These are phyloP conservation scores for Selaginella moellendorffii DNA, from an alignment of 75 land plant genomes.

Conservation along the genomic window DNA sequence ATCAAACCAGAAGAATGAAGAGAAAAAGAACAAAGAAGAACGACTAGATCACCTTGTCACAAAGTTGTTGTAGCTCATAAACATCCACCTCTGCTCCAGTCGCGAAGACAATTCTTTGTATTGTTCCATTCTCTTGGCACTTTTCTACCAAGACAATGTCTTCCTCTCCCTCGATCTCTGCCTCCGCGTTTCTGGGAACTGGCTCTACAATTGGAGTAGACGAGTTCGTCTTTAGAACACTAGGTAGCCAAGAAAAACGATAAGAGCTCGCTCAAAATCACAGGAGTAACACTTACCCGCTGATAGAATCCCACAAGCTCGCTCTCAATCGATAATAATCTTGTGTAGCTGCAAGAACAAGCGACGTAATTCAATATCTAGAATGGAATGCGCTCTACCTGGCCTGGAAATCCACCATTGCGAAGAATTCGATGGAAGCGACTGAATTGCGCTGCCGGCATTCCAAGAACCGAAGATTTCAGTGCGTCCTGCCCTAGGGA, in stretches of 20 bases:
- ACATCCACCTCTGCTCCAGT: slow-evolving; percentile 74
- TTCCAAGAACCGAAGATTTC: too few relatives aligned
- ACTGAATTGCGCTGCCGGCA: too few relatives aligned
- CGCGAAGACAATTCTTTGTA: slow-evolving; percentile 70
- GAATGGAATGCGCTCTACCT: too few relatives aligned
- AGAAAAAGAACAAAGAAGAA: too few relatives aligned
- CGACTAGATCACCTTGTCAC: slow-evolving; percentile 91
- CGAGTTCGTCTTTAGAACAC: slow-evolving; percentile 39
- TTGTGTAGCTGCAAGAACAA: too few relatives aligned
- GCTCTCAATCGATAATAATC: not conserved
- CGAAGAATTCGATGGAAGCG: too few relatives aligned
- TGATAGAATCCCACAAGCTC: slow-evolving; percentile 23
- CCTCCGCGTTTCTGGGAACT: slow-evolving; percentile 35
- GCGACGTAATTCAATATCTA: too few relatives aligned
- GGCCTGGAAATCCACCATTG: too few relatives aligned
- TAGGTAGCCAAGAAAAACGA: not conserved
- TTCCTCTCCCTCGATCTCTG: slow-evolving; percentile 22
- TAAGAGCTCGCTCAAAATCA: not conserved
- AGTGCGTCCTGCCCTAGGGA: too few relatives aligned
- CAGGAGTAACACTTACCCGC: slow-evolving; percentile 29
- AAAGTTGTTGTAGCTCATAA: slow-evolving; percentile 65
- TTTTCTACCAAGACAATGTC: slow-evolving; percentile 73
- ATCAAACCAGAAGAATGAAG: too few relatives aligned
- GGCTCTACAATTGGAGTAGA: slow-evolving; percentile 28
- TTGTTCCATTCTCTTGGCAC: slow-evolving; percentile 40